Conservation (phyloP, 2,329 filamentous ascomycete species). For the Phoma herbarum region DNA sequence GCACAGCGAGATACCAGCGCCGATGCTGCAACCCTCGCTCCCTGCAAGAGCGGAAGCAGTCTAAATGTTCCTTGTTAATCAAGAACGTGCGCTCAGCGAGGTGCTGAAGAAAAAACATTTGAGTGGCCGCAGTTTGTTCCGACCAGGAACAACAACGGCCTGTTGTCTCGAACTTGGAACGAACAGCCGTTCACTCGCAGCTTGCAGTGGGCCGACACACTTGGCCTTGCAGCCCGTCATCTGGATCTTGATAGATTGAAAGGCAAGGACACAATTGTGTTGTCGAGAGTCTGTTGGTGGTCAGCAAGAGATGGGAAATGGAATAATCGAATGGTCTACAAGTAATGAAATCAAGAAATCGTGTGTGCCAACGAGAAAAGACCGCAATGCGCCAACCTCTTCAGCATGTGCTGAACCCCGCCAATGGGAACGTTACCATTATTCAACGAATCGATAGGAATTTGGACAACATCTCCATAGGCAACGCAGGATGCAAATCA, state of each 20-base stretch:
- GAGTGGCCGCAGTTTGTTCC: not conserved
- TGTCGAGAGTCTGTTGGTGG: not conserved
- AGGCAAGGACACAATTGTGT: not conserved
- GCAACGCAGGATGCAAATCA: conserved; percentile 2
- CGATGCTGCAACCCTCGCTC: not conserved
- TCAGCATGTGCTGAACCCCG: not conserved
- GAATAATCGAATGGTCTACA: not conserved
- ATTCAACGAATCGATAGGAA: not conserved
- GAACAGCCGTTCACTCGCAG: not conserved
- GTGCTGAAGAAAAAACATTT: not conserved
- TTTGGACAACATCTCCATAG: conserved; percentile 5
- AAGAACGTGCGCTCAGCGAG: not conserved
- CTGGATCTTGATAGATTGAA: not conserved
- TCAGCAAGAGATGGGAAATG: not conserved
- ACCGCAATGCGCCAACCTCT: not conserved
- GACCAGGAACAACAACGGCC: not conserved
- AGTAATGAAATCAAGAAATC: not conserved
- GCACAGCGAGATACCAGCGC: not conserved
- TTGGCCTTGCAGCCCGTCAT: not conserved
- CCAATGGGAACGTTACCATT: conserved; percentile 1
- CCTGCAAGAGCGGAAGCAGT: not conserved
- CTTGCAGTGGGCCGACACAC: not conserved
- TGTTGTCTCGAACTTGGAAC: not conserved
- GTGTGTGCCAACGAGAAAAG: not conserved
- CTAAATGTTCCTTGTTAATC: not conserved